Conservation (phyloP, 2,329 filamentous ascomycete species). For the Aspergillus latus region DNA sequence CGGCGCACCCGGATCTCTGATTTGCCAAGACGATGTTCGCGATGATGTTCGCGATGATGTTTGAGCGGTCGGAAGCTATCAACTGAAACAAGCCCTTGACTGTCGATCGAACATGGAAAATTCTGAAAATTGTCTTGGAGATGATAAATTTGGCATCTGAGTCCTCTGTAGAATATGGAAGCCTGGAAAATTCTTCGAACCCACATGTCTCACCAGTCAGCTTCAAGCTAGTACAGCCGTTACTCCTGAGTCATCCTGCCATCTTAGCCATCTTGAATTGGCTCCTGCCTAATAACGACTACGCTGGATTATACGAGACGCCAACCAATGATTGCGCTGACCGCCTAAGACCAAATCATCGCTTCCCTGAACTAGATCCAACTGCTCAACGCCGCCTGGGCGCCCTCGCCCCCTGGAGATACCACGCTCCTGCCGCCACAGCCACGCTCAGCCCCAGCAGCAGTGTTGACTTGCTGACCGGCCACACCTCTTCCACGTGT, state of each 20-base stretch:
- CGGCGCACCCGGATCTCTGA: too few species aligned
- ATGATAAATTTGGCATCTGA: too few species aligned
- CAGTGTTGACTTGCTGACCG: slow-evolving; percentile 32
- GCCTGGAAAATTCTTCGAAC: not conserved
- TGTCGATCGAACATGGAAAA: too few species aligned
- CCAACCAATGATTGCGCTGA: not conserved
- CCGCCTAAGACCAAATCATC: not conserved
- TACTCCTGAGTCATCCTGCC: not conserved
- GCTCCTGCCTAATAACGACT: too few species aligned
- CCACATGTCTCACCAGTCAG: not conserved
- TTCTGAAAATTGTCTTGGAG: too few species aligned
- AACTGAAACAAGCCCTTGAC: too few species aligned
- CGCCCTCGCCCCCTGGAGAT: slow-evolving; percentile 5
- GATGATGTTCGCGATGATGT: too few species aligned
- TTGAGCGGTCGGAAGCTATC: too few species aligned
- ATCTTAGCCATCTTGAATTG: too few species aligned
- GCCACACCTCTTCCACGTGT: slow-evolving; percentile 39
- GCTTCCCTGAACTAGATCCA: not conserved
- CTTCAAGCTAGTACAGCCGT: not conserved
- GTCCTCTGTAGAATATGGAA: not conserved
- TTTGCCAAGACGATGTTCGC: too few species aligned
- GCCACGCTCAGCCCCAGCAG: slow-evolving; percentile 71
- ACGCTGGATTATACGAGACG: not conserved
- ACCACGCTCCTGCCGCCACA: slow-evolving; percentile 52
- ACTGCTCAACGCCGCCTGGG: not conserved